A percentile compares a stretch with the other conserved stretches of the same genome.
phyloP scores from a whole-genome alignment of 1,284 basidiomycete genomes.

The Phylloboletellus chloephorus region DNA sequence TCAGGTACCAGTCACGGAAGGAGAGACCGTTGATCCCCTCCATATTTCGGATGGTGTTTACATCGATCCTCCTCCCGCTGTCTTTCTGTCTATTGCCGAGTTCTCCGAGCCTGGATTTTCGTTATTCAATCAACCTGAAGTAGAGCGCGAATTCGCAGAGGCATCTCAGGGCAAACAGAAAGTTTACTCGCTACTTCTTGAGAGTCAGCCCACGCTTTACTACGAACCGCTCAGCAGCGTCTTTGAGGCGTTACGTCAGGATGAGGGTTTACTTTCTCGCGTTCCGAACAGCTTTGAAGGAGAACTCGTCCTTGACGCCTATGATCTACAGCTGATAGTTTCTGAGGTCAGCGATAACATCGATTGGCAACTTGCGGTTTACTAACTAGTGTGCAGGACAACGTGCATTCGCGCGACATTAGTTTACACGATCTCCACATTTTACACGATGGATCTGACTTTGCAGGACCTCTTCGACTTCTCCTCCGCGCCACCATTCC shows the following conservation, averaged over 20 bases:
- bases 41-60: conserved; percentile 67
- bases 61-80: conserved; percentile 70
- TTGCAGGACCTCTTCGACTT: conserved; percentile 60
- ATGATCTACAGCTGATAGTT: conserved; percentile 56
- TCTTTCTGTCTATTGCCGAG: conserved; percentile 49
- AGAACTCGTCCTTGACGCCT: conserved; percentile 63
- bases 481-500: conserved; percentile 46
- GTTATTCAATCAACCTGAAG: conserved; percentile 52
- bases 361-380: neutral
- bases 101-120: conserved; percentile 41
- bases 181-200: conserved; percentile 43
- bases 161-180: conserved; percentile 16
- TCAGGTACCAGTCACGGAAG: conserved; percentile 9
- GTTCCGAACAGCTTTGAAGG: conserved; percentile 46
- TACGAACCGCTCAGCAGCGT: conserved; percentile 65
- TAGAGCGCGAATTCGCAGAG: conserved; percentile 24
- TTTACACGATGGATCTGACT: conserved; percentile 60
- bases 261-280: conserved; percentile 43
- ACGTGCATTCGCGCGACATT: conserved; percentile 64
- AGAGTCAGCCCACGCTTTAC: conserved; percentile 60
- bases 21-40: conserved; percentile 43
- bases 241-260: conserved; percentile 62
- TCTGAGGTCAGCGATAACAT: conserved; percentile 50
- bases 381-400: conserved; percentile 48
- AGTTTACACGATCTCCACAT: conserved; percentile 68